Base-by-base conservation (phyloP, 1,284 basidiomycete genomes). In the Leccinum pachyderme region DNA sequence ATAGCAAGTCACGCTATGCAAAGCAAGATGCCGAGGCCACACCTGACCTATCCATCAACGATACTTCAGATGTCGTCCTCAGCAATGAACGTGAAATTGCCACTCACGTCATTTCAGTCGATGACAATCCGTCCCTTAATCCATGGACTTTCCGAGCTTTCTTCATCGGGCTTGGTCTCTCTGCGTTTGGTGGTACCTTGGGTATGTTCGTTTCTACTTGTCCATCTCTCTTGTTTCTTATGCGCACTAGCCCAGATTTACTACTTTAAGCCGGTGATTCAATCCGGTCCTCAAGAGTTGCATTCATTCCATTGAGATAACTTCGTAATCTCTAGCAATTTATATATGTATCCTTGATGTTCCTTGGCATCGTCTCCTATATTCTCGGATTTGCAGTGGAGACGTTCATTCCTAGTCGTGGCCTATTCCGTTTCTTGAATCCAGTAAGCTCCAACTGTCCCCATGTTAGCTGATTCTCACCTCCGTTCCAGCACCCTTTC, bases 131-230 rank as follows among this genome's bases (percentile, higher is more conserved):
- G 0, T 70, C 73, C 0, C 72, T 83, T 33, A 83, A 79, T 35
- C 78, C 78, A 5, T 80, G 81, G 73, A 87, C 86, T 0, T 75
- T 86, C 56, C 76, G 84, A 5, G 72, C 77, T 2, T 75, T 83
- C 55, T 74, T 87, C 61, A 72, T 87, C n/a, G 83, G 85, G 11
- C 60, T 83, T 47, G 81, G 82, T 9, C 75, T 86, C 5, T 81
- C 82, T 24, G 77, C 80, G 5, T 83, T 89, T 55, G 82, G 83
- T 47, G 77, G 83, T 28, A 81, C 79, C 29, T 63, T 82, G 45
- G 76, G 64, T 69, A 41, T 55, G 56, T 50, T 39, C 4, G 12
- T 47, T 2, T 28, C 13, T 9, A 4, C 13, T 24, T 25, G 9
- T 12, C n/a, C 7, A 5, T 37, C 8, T 13, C 15, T 43, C 45